These are phyloP conservation scores for Zelopaecilomyces penicillatus DNA, from an alignment of 2,329 filamentous ascomycete genomes.

Conservation along the genomic window DNA sequence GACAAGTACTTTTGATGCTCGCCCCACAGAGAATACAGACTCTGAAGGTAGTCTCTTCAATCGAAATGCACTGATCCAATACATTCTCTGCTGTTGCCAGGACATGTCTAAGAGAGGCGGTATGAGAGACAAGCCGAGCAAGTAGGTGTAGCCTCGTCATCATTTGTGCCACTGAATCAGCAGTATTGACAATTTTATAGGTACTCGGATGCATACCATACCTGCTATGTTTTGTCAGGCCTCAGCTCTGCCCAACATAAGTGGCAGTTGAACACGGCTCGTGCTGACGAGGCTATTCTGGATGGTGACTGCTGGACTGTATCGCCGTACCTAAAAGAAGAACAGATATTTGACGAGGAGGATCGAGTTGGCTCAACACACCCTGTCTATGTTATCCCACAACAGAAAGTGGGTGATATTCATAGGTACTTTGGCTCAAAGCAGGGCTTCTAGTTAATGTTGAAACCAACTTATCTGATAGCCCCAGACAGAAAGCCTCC, in stretches of 20 bases:
- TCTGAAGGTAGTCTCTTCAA: slow-evolving; percentile 56
- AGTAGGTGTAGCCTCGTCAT: slow-evolving; percentile 45
- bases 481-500: no score
- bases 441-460: slow-evolving; percentile 39
- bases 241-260: slow-evolving; percentile 74
- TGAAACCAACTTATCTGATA: no score
- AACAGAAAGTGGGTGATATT: slow-evolving; percentile 56
- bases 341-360: slow-evolving; percentile 59
- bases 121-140: slow-evolving; percentile 86
- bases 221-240: slow-evolving; percentile 82
- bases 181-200: slow-evolving; percentile 31
- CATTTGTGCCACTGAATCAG: slow-evolving; percentile 2
- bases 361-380: slow-evolving; percentile 67
- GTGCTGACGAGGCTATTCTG: slow-evolving; percentile 24
- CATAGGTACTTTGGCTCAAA: slow-evolving; percentile 56
- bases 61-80: slow-evolving; percentile 75
- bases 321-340: slow-evolving; percentile 42
- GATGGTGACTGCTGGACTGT: slow-evolving; percentile 37
- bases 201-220: slow-evolving; percentile 80
- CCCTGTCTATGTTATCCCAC: slow-evolving; percentile 78
- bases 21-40: slow-evolving; percentile 19
- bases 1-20: slow-evolving; percentile 19
- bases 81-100: slow-evolving; percentile 86
- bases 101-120: slow-evolving; percentile 63
- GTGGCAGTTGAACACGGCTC: slow-evolving; percentile 37